These are phyloP conservation scores for Thamnidium elegans DNA, from an alignment of 192 early-diverging fungal genomes.

Conservation along the genomic window DNA sequence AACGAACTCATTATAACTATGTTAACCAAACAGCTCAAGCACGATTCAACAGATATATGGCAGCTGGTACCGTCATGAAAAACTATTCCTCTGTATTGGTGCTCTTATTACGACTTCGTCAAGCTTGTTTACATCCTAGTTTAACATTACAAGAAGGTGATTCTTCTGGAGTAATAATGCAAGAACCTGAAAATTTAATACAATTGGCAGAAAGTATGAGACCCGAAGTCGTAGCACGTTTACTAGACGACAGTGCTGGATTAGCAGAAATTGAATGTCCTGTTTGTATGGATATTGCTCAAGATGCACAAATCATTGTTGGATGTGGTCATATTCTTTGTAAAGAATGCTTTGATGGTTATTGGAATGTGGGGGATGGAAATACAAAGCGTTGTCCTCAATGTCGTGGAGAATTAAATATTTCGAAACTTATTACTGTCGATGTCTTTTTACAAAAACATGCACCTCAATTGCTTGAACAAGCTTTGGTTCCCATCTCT, in stretches of 20 bases:
- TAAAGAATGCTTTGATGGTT: constrained; percentile 37
- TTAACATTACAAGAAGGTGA: constrained; percentile 27
- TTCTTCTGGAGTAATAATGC: not conserved
- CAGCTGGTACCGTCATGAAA: constrained; percentile 49
- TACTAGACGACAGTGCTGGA: not conserved
- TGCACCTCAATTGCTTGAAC: constrained; percentile 11
- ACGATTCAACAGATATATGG: constrained; percentile 46
- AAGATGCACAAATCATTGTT: constrained; percentile 25
- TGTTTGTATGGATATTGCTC: constrained; percentile 38
- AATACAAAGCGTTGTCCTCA: constrained; percentile 22
- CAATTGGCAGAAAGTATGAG: not conserved
- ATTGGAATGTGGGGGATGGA: not conserved
- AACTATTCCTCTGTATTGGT: constrained; percentile 53
- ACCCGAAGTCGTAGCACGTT: not conserved
- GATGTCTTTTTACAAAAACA: constrained; percentile 16
- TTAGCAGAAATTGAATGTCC: constrained; percentile 31
- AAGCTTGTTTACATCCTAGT: constrained; percentile 52
- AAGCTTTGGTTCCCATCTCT: not conserved
- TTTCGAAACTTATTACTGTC: not conserved
- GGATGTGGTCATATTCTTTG: constrained; percentile 46
- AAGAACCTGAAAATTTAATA: not conserved
- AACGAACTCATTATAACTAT: constrained; percentile 55
- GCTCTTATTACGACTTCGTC: constrained; percentile 48
- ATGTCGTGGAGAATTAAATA: constrained; percentile 18
- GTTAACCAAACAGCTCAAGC: constrained; percentile 35